A percentile compares a stretch with the other conserved stretches of the same genome.
Evolutionary conservation across 2,329 filamentous ascomycete species (phyloP).

Genomic region (Ascosphaera acerosa): DNA sequence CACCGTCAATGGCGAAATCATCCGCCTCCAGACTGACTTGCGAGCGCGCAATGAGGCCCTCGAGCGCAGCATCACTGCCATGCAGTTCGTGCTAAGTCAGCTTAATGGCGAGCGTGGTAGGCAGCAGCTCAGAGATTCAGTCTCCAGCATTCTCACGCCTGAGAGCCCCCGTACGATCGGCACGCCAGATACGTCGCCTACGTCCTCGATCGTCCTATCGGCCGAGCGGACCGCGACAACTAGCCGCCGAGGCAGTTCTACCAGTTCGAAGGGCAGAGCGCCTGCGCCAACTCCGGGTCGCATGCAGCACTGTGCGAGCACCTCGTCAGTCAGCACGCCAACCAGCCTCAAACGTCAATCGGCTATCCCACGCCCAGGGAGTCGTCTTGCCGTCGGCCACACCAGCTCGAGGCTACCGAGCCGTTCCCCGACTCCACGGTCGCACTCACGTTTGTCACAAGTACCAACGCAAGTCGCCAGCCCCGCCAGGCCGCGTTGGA

Average conservation of each 20-base stretch:
- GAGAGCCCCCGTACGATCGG: slow-evolving; percentile 46
- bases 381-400: slow-evolving; percentile 7
- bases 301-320: too few species aligned
- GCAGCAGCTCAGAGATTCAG: slow-evolving; percentile 72
- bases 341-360: slow-evolving; percentile 22
- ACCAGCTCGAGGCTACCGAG: slow-evolving; percentile 15
- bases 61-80: slow-evolving; percentile 49
- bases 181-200: slow-evolving; percentile 45
- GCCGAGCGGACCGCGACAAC: slow-evolving; percentile 25
- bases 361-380: slow-evolving; percentile 22
- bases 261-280: too few species aligned
- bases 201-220: slow-evolving; percentile 35
- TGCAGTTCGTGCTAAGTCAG: slow-evolving; percentile 53
- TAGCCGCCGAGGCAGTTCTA: too few species aligned
- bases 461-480: slow-evolving; percentile 13
- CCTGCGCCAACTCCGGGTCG: too few species aligned
- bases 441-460: slow-evolving; percentile 6
- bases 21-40: slow-evolving; percentile 66
- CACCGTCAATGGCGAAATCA: slow-evolving; percentile 86
- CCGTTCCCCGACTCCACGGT: slow-evolving; percentile 10
- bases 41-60: slow-evolving; percentile 56
- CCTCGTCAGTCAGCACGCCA: slow-evolving; percentile 15
- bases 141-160: slow-evolving; percentile 74
- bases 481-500: slow-evolving; percentile 44
- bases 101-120: slow-evolving; percentile 30